These are phyloP conservation scores for Brassica hybrid DNA, from an alignment of 441 rosid genomes.

Conservation along the genomic window DNA sequence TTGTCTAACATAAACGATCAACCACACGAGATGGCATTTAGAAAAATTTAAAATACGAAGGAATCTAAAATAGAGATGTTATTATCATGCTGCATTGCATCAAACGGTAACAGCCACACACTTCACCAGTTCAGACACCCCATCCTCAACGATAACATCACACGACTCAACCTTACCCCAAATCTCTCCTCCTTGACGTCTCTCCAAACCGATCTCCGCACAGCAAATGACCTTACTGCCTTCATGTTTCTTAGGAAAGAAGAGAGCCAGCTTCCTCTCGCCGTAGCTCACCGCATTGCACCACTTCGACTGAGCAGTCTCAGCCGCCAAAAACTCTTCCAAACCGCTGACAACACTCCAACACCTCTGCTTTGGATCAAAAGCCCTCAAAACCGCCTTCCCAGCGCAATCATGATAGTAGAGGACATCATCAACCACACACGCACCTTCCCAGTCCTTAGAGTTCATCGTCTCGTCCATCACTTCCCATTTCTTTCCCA, in stretches of 20 bases:
- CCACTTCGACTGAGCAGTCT: background rate
- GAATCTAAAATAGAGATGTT: background rate
- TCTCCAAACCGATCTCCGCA: background rate
- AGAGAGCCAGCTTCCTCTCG: background rate
- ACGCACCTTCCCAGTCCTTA: background rate
- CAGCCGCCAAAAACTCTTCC: background rate
- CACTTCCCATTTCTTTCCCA: background rate
- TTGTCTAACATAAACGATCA: background rate
- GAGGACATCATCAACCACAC: background rate
- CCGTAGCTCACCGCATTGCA: background rate
- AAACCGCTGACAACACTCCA: background rate
- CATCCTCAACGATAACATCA: background rate
- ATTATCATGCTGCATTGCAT: background rate
- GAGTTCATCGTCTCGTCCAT: background rate
- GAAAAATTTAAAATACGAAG: background rate
- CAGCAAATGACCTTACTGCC: background rate
- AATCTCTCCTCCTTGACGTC: too few relatives aligned
- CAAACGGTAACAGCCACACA: background rate
- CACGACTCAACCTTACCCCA: background rate
- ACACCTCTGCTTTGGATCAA: constrained; percentile 1
- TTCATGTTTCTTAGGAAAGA: background rate
- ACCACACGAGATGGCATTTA: background rate
- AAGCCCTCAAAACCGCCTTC: background rate
- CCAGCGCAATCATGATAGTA: background rate
- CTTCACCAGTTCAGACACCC: background rate